These are phyloP conservation scores for Clarireedia hainanense DNA, from an alignment of 2,329 filamentous ascomycete genomes.

Conservation along the genomic window DNA sequence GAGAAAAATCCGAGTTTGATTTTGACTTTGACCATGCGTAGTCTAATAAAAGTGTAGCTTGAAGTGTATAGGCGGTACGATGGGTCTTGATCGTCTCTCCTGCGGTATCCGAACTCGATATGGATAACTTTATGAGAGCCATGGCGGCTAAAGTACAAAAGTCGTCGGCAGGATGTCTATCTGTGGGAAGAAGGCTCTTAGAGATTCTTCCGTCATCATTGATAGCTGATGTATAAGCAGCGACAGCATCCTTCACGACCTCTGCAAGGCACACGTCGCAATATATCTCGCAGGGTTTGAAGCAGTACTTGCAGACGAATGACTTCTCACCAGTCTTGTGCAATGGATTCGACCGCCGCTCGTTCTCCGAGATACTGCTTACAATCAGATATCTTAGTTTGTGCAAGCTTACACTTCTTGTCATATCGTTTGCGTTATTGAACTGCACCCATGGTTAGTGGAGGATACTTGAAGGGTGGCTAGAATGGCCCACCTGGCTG, in stretches of 20 bases:
- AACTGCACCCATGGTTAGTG: slow-evolving; percentile 2
- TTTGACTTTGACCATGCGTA: slow-evolving; percentile 29
- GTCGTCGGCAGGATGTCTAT: slow-evolving; percentile 30
- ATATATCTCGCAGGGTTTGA: slow-evolving; percentile 12
- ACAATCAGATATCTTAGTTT: slow-evolving; percentile 25
- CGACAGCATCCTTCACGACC: slow-evolving; percentile 15
- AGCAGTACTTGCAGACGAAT: slow-evolving; percentile 18
- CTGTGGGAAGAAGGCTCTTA: slow-evolving; percentile 25
- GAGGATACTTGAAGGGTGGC: too few relatives aligned
- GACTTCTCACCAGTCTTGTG: slow-evolving; percentile 1
- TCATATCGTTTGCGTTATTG: slow-evolving; percentile 13
- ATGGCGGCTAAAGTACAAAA: slow-evolving; percentile 26
- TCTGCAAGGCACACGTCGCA: slow-evolving; percentile 18
- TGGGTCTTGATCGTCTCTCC: slow-evolving; percentile 11
- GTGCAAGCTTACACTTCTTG: slow-evolving; percentile 20
- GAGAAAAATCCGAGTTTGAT: slow-evolving; percentile 33
- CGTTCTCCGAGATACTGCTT: slow-evolving; percentile 21
- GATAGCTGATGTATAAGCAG: slow-evolving; percentile 20
- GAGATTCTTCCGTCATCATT: slow-evolving; percentile 20
- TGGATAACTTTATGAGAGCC: slow-evolving; percentile 26
- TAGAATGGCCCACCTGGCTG: slow-evolving; percentile 2
- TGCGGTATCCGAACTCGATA: neutral
- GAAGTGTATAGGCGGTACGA: slow-evolving; percentile 20
- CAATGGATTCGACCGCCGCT: slow-evolving; percentile 11
- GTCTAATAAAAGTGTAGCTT: slow-evolving; percentile 28